Conservation (phyloP, 1,284 basidiomycete genomes). For the Naganishia sp. region DNA sequence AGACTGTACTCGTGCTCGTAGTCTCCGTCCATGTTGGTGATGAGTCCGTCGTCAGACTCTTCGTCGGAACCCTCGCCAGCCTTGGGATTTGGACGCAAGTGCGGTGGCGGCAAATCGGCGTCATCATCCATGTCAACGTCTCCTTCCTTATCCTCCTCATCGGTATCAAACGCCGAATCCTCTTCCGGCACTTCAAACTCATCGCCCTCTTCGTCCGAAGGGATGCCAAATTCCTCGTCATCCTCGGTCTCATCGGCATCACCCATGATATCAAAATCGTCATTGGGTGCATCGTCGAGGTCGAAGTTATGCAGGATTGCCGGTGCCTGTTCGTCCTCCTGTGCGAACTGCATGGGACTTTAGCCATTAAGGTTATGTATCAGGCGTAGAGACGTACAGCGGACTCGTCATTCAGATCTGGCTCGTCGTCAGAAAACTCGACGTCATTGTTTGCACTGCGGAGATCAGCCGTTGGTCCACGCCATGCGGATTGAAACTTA, state of each 20-base stretch:
- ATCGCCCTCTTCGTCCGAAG: conserved; percentile 37
- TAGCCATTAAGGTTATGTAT: conserved; percentile 29
- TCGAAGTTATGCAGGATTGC: conserved; percentile 52
- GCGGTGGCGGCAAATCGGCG: conserved; percentile 37
- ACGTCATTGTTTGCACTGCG: conserved; percentile 60
- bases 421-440: conserved; percentile 63
- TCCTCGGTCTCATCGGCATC: conserved; percentile 31
- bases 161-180: conserved; percentile 51
- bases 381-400: conserved; percentile 6
- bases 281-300: conserved; percentile 50
- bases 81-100: conserved; percentile 39
- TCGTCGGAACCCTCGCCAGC: conserved; percentile 31
- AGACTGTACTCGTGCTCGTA: conserved; percentile 59
- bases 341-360: conserved; percentile 35
- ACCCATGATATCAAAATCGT: conserved; percentile 39
- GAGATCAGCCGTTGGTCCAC: neutral
- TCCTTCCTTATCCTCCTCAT: conserved; percentile 60
- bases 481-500: conserved; percentile 1
- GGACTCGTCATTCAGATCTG: conserved; percentile 51
- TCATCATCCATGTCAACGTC: conserved; percentile 58
- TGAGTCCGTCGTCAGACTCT: conserved; percentile 51
- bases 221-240: conserved; percentile 33
- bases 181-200: conserved; percentile 59
- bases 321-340: conserved; percentile 49
- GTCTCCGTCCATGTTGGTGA: conserved; percentile 52